A percentile compares a stretch with the other conserved stretches of the same genome.
These are phyloP conservation scores for Apiospora pterosperma DNA, from an alignment of 2,329 filamentous ascomycete species.

Conservation along the genomic window DNA sequence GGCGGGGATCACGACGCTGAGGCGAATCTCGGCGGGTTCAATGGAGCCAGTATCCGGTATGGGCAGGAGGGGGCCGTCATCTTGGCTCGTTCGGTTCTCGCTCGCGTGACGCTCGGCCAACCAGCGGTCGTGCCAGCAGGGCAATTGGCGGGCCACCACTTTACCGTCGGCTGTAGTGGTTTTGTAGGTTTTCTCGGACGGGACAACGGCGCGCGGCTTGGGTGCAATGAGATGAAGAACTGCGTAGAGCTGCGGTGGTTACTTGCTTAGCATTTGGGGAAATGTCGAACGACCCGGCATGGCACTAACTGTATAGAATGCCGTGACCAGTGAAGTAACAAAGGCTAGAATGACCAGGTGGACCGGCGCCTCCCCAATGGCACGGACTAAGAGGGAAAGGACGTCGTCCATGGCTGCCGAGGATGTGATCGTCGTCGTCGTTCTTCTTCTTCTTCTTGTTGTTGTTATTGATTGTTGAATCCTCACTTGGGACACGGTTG, in stretches of 20 bases:
- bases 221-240: constrained; percentile 38
- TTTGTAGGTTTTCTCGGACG: constrained; percentile 81
- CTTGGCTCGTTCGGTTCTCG: constrained; percentile 32
- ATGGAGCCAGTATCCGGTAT: constrained; percentile 54
- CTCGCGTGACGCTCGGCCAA: constrained; percentile 55
- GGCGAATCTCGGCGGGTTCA: constrained; percentile 73
- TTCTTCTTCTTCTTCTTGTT: too few species aligned
- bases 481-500: constrained; percentile 1
- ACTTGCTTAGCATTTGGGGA: neutral
- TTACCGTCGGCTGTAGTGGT: constrained; percentile 67
- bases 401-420: neutral
- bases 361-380: neutral
- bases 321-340: neutral
- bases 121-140: constrained; percentile 85
- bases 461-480: too few species aligned
- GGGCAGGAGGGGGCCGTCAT: constrained; percentile 35
- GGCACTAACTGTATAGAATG: constrained; percentile 1
- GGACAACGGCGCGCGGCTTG: constrained; percentile 67
- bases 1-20: constrained; percentile 90
- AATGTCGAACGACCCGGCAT: neutral
- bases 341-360: neutral
- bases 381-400: neutral
- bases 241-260: neutral
- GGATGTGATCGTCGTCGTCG: too few species aligned
- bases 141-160: constrained; percentile 55